Evolutionary conservation across 1,284 basidiomycete species (phyloP), one percentile per base, ranked within the genome.

Genomic region (Microbotryomycetes sp.): DNA sequence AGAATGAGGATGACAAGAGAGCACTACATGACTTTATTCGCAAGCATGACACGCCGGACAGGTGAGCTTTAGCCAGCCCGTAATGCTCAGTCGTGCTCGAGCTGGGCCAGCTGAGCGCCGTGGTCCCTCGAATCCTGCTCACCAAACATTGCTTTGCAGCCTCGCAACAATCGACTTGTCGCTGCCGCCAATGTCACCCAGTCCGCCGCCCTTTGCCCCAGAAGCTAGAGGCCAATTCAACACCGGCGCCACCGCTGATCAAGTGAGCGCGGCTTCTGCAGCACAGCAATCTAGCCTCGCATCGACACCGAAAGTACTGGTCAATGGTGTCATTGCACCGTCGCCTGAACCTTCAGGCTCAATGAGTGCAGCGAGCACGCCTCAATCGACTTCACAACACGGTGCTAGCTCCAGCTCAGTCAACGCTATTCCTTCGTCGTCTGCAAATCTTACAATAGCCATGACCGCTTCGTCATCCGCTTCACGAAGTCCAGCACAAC

Each of bases 1-100:
- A 45, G 23, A 49, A 52, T 2, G 23, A 46, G 15, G 45, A 51
- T 15, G 3, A 25, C n/a, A 26, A 55, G 2, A 49, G 50, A 7
- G 63, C 49, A 9, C 36, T 65, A 15, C 60, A 60, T 22, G 65
- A 64, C 6, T 71, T 71, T 48, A 32, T 30, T 16, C 50, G 56
- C 29, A 29, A 51, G 22, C 63, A 62, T 58, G 53, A 56, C 26
- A 51, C 54, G 16, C 51, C 49, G 0, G 53, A 63, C 1, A 53
- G 49, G 69, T 69, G 30, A 16, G 64, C 59, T 23, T 6, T 29
- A 23, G 48, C 25, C 19, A 14, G 9, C 19, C 19, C 25, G 22
- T 12, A 49, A n/a, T 22, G 48, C 12, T 9, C 48, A n/a, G 19
- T 12, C 25, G 19, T 19, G 19, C 26, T 26, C 22, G 30, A 22